Percentiles rank a stretch among this genome's conserved stretches.
These are phyloP conservation scores for Handroanthus guayacan DNA, from an alignment of 257 asterid genomes.

Conservation along the genomic window DNA sequence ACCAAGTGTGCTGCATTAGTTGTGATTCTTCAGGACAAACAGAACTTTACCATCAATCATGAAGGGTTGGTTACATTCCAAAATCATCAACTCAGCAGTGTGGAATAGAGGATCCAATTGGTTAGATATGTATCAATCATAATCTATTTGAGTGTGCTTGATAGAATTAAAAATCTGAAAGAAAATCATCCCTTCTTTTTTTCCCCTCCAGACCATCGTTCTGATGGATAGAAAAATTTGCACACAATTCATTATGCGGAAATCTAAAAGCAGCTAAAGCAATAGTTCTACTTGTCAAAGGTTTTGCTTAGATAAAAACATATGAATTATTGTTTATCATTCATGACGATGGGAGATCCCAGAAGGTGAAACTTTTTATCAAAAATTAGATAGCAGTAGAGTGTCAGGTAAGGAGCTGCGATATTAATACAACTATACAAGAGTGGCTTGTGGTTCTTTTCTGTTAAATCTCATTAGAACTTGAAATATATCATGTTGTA, in stretches of 20 bases:
- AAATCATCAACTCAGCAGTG: slow-evolving; percentile 2
- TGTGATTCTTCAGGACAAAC: slow-evolving; percentile 5
- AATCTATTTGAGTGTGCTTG: slow-evolving; percentile 5
- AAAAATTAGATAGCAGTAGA: neutral
- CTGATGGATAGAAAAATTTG: neutral
- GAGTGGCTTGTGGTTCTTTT: neutral
- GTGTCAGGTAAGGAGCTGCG: neutral
- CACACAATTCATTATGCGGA: slow-evolving; percentile 4
- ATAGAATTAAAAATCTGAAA: slow-evolving; percentile 19
- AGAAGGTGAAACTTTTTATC: neutral
- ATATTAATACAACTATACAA: neutral
- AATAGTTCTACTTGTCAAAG: neutral
- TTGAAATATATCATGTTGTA: no score
- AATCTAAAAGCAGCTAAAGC: neutral
- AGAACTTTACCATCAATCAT: neutral
- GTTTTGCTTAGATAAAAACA: neutral
- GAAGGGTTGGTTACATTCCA: neutral
- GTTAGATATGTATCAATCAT: neutral
- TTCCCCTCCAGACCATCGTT: neutral
- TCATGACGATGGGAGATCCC: slow-evolving; percentile 24
- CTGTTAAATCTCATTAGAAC: neutral
- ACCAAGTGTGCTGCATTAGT: neutral
- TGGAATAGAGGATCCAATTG: neutral
- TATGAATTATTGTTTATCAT: neutral
- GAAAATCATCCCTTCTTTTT: neutral